A percentile compares a stretch with the other conserved stretches of the same genome.
Evolutionary conservation across 306 rosid species (phyloP).

Genomic region (Vigna nakashimae): DNA sequence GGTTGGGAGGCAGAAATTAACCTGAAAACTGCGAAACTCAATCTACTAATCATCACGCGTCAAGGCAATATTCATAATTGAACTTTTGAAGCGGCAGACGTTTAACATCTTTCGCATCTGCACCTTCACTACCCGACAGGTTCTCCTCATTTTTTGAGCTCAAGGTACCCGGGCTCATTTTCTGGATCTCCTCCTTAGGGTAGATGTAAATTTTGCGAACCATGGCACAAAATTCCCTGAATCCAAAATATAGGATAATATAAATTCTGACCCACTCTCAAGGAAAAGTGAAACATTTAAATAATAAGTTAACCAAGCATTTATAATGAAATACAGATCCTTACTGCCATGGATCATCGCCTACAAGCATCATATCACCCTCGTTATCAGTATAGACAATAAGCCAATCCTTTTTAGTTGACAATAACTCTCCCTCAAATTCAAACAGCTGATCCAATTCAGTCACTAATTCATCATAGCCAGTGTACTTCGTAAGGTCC

Average conservation of each 20-base stretch:
- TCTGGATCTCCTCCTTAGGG: constrained; percentile 91
- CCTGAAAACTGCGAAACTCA: constrained; percentile 46
- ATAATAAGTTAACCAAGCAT: not conserved
- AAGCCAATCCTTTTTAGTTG: constrained; percentile 72
- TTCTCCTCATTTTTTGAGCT: constrained; percentile 62
- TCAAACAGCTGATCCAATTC: constrained; percentile 83
- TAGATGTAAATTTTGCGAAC: constrained; percentile 88
- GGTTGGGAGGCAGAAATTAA: constrained; percentile 25
- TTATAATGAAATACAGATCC: constrained; percentile 42
- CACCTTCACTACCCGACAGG: constrained; percentile 53
- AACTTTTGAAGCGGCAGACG: constrained; percentile 46
- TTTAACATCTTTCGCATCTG: constrained; percentile 59
- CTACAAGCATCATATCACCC: constrained; percentile 97
- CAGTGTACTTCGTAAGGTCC: constrained; percentile 80
- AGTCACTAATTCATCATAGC: constrained; percentile 69
- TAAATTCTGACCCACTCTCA: not conserved
- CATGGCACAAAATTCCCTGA: constrained; percentile 90
- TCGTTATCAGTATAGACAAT: constrained; percentile 85
- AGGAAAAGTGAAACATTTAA: not conserved
- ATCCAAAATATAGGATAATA: constrained; percentile 3
- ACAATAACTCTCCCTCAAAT: constrained; percentile 75
- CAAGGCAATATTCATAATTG: constrained; percentile 30
- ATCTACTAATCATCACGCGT: constrained; percentile 47
- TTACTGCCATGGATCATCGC: constrained; percentile 98
- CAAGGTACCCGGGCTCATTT: constrained; percentile 78